Percentiles rank a stretch among this genome's conserved stretches.
These are phyloP conservation scores for Xylaria sp. DNA, from an alignment of 2,329 filamentous ascomycete genomes.

Conservation along the genomic window DNA sequence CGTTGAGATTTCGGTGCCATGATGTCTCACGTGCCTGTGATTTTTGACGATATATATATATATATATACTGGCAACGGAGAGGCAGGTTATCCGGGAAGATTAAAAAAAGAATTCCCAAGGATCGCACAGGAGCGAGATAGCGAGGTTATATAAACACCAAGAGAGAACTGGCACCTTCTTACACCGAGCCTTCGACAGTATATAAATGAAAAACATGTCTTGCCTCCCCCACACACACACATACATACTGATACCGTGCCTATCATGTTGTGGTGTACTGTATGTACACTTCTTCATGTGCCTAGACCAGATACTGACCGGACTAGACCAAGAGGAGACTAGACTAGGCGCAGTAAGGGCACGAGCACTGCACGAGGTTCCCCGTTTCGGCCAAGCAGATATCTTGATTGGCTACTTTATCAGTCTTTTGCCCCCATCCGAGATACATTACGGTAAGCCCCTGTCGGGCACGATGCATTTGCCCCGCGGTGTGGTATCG, in stretches of 20 bases:
- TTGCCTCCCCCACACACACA: conserved; percentile 4
- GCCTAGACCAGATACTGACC: neutral
- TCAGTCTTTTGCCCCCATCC: neutral
- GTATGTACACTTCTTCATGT: neutral
- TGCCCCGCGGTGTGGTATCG: conserved; percentile 3
- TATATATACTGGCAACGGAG: neutral
- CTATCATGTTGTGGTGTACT: neutral
- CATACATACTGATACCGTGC: neutral
- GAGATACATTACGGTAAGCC: neutral
- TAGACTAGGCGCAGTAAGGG: conserved; percentile 8
- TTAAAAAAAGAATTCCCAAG: neutral
- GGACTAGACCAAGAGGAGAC: neutral
- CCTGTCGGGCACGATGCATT: neutral
- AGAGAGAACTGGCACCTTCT: conserved; percentile 2
- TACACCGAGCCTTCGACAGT: neutral
- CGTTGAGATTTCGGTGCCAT: conserved; percentile 43
- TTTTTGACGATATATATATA: neutral
- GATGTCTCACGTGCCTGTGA: conserved; percentile 18
- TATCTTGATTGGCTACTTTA: conserved; percentile 29
- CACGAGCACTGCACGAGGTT: conserved; percentile 32
- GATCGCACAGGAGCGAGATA: neutral
- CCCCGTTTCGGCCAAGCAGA: conserved; percentile 7
- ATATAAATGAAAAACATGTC: conserved; percentile 13
- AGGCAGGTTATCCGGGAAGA: conserved; percentile 13
- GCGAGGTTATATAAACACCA: conserved; percentile 13